Percentiles rank a stretch among this genome's conserved stretches.
These are phyloP conservation scores for Excoecaria agallocha DNA, from an alignment of 345 rosid genomes.

Conservation along the genomic window DNA sequence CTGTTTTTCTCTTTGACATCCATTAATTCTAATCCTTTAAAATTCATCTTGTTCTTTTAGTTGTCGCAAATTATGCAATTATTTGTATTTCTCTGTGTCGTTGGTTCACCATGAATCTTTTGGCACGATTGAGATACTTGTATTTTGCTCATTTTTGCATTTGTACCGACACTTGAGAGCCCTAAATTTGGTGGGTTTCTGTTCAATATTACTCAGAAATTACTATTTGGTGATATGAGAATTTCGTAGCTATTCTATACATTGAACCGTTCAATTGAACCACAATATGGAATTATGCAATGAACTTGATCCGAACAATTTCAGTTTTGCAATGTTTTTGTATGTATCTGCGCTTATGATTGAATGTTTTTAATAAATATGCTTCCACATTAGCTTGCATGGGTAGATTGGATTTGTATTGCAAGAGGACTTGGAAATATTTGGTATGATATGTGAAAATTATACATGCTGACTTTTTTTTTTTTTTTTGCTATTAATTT, in stretches of 20 bases:
- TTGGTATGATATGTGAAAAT: neutral
- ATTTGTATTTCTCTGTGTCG: neutral
- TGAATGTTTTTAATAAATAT: neutral
- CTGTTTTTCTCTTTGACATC: neutral
- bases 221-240: neutral
- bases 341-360: neutral
- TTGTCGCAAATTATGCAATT: neutral
- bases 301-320: neutral
- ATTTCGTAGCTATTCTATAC: neutral
- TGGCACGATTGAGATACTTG: neutral
- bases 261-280: slow-evolving; percentile 11
- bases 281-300: neutral
- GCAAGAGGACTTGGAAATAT: neutral
- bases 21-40: neutral
- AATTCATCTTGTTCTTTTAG: neutral
- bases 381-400: neutral
- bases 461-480: neutral
- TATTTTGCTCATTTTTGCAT: neutral
- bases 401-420: neutral
- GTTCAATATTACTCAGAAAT: neutral
- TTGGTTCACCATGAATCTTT: neutral
- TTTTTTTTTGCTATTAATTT: neutral
- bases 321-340: neutral
- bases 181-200: neutral
- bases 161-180: neutral